Percentiles rank a stretch among this genome's conserved stretches.
phyloP scores from a whole-genome alignment of 352 stramenopile species.

The Pythium dissotocum region DNA sequence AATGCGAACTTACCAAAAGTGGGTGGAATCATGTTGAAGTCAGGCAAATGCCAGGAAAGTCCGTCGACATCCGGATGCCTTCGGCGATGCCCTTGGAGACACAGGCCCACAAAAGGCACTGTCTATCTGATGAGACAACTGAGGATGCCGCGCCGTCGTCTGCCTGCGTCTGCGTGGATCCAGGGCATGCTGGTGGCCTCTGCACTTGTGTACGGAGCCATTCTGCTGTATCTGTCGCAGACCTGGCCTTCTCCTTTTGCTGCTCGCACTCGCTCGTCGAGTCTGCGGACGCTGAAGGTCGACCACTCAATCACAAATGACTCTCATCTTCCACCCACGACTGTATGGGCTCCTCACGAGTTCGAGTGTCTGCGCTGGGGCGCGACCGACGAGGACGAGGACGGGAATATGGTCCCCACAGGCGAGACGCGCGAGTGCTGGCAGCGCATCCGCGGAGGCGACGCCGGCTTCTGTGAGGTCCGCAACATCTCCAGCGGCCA shows the following conservation, averaged over 20 bases:
- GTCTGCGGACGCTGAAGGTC: not conserved
- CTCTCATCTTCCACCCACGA: not conserved
- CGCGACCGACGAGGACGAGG: constrained; percentile 51
- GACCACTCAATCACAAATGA: not conserved
- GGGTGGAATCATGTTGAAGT: constrained; percentile 12
- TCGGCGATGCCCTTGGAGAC: too few species aligned
- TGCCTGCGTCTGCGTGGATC: not conserved
- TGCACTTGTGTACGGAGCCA: constrained; percentile 6
- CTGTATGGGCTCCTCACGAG: constrained; percentile 24
- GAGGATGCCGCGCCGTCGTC: not conserved
- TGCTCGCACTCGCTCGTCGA: not conserved
- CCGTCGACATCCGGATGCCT: not conserved
- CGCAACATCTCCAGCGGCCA: constrained; percentile 50
- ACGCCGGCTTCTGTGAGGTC: constrained; percentile 66
- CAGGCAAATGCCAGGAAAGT: not conserved
- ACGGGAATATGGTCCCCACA: constrained; percentile 26
- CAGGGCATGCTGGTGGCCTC: not conserved
- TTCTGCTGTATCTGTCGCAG: constrained; percentile 8
- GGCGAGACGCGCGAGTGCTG: constrained; percentile 56
- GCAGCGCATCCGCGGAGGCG: constrained; percentile 54
- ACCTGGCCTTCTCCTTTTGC: not conserved
- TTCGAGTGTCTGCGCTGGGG: constrained; percentile 74
- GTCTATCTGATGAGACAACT: not conserved
- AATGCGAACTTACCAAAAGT: constrained; percentile 10
- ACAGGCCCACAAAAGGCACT: too few species aligned